phyloP scores from a whole-genome alignment of 345 rosid species.

The Sonneratia alba region DNA sequence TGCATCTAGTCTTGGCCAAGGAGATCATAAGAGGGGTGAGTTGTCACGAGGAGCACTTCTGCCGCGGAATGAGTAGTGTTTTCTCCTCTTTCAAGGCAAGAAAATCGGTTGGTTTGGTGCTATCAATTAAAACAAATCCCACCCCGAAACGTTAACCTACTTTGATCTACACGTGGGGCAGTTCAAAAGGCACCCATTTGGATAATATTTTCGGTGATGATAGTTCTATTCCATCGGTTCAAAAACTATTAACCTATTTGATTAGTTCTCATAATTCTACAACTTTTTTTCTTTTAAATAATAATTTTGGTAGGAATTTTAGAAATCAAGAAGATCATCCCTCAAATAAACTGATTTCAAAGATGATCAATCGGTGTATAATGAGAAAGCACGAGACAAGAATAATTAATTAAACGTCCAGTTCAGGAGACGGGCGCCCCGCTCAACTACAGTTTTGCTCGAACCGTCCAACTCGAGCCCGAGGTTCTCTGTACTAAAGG shows the following conservation, averaged over 20 bases:
- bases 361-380: too few species aligned
- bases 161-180: background rate
- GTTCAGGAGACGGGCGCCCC: too few species aligned
- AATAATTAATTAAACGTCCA: too few species aligned
- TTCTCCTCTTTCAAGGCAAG: slow-evolving; percentile 2
- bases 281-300: too few species aligned
- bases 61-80: background rate
- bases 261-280: too few species aligned
- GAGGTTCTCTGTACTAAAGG: background rate
- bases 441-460: too few species aligned
- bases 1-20: background rate
- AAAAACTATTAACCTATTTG: too few species aligned
- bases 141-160: background rate
- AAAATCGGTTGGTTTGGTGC: background rate
- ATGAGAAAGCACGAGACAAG: too few species aligned
- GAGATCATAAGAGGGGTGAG: background rate
- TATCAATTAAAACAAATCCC: background rate
- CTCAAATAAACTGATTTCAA: too few species aligned
- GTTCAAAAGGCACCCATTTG: background rate
- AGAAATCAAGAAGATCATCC: too few species aligned
- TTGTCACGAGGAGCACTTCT: background rate
- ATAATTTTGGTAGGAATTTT: too few species aligned
- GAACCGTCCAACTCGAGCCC: too few species aligned
- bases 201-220: background rate
- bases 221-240: background rate